Base-by-base conservation (phyloP, 257 asterid species). In the Echites panduratus region DNA sequence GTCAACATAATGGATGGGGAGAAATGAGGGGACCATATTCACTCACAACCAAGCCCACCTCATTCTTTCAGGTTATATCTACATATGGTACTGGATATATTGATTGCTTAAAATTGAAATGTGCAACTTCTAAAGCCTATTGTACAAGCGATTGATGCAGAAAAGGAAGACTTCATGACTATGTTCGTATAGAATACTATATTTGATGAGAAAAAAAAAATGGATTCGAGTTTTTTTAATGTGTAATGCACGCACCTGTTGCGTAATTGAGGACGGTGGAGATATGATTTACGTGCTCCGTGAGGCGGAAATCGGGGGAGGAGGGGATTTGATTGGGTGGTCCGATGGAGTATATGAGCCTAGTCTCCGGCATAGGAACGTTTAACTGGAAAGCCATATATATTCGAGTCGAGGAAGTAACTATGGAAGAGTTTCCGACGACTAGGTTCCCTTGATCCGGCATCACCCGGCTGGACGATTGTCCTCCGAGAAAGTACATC, bases 331-430 rank as follows among this genome's bases (percentile, higher is more conserved):
- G 79, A 9, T 86, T 83, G 0, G 24, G 0, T 13, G 75, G 92
- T 4, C 99, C 98, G 2, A 89, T 80, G 40, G 96, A 79, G 80
- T 90, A 95, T 35, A 95, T 54, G 59, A 95, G 79, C n/a, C 71
- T 82, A 12, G 79, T 52, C 50, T 44, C 45, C 43, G 98, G 99
- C 29, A 6, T 72, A 49, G 73, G 74, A 41, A 50, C 67, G 70
- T 44, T 70, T 77, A 92, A 29, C 76, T 85, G 97, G 74, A 92
- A 95, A 4, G 83, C 85, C 73, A 95, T 73, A 72, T 84, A 85
- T 53, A 95, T 77, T 17, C 74, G 82, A 45, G 82, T 72, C 3
- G 87, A 75, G n/a, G 71, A 79, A 12, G 77, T 5, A 2, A 52
- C 13, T 41, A 86, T 45, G 0, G 91, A 71, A 1, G 89, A 76